phyloP scores from a whole-genome alignment of 257 asterid genomes.

The Nicotiana tomentosiformis region DNA sequence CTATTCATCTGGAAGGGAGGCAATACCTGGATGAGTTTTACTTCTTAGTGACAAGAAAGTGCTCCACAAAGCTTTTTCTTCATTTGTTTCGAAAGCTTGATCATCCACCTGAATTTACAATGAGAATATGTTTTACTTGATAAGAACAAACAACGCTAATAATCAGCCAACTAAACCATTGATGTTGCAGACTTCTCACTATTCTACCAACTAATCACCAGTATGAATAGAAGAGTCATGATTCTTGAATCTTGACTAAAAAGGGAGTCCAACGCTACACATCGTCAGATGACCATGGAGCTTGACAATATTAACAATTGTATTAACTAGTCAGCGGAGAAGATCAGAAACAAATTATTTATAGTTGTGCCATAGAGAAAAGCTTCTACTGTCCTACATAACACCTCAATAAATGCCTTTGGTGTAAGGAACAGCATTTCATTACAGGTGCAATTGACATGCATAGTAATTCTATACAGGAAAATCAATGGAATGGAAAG shows the following conservation, averaged over 20 bases:
- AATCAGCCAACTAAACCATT: neutral
- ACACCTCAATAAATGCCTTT: neutral
- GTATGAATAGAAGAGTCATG: neutral
- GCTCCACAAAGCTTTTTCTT: conserved; percentile 81
- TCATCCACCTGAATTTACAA: conserved; percentile 65
- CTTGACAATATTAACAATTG: neutral
- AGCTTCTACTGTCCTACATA: neutral
- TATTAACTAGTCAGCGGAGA: neutral
- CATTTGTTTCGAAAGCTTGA: conserved; percentile 64
- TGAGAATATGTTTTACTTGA: neutral
- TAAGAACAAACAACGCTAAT: neutral
- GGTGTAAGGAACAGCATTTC: neutral
- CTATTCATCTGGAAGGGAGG: neutral
- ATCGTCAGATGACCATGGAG: neutral
- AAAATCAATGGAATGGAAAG: neutral
- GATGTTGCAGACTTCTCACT: neutral
- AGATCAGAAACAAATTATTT: neutral
- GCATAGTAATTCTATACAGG: neutral
- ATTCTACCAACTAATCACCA: neutral
- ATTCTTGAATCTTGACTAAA: conserved; percentile 8
- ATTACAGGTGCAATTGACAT: neutral
- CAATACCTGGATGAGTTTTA: conserved; percentile 61
- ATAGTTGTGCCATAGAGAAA: neutral
- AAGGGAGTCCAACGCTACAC: neutral
- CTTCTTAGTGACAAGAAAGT: conserved; percentile 57